These are phyloP conservation scores for Fagopyrum homotropicum DNA, from an alignment of 148 eudicot genomes.

Conservation along the genomic window DNA sequence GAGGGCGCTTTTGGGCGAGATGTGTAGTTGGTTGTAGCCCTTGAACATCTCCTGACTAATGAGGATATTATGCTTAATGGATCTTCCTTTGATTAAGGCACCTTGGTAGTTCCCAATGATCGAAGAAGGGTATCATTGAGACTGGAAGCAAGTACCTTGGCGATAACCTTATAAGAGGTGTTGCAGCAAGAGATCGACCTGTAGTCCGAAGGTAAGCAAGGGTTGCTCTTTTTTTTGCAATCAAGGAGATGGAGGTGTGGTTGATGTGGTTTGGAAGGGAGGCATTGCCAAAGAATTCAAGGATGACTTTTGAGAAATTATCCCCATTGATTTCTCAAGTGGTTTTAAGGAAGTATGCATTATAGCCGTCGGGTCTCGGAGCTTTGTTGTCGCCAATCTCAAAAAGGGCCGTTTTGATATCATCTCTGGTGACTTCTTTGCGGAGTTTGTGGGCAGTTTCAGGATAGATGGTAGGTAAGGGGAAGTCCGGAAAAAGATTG, in stretches of 20 bases:
- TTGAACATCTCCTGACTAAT: no score
- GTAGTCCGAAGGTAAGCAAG: not conserved
- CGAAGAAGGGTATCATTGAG: no score
- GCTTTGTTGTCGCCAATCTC: not conserved
- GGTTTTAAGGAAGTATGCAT: not conserved
- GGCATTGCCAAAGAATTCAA: not conserved
- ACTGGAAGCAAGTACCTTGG: not conserved
- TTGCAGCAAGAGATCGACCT: no score
- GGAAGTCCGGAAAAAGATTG: not conserved
- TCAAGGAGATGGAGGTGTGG: not conserved
- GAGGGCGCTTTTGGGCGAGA: no score
- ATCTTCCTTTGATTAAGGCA: no score
- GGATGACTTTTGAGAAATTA: not conserved
- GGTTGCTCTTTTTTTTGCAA: not conserved
- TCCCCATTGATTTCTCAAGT: not conserved
- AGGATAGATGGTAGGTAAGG: not conserved
- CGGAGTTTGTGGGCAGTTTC: not conserved
- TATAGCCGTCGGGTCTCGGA: not conserved
- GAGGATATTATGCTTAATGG: no score
- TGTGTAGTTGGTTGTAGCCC: no score
- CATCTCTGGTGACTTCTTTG: not conserved
- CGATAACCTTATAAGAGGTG: not conserved
- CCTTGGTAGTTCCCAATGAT: no score
- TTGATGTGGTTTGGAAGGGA: not conserved
- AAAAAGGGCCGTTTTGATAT: not conserved